A percentile compares a stretch with the other conserved stretches of the same genome.
phyloP scores from a whole-genome alignment of 768 basidiomycete species.

The Naganishia randhawae region DNA sequence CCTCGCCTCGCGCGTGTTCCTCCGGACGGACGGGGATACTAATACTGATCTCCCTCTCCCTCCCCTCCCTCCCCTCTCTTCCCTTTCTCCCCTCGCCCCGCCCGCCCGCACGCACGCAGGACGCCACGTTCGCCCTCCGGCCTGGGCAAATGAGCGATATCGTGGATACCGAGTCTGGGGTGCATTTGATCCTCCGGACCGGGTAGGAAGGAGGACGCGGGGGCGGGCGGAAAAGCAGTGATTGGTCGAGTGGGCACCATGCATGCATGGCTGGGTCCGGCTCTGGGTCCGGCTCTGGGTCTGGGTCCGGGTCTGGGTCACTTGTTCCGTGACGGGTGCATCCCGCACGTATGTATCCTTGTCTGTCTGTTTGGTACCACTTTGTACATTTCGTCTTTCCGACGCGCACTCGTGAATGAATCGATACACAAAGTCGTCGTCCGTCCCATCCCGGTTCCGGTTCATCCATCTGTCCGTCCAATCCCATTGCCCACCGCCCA shows the following conservation, averaged over 20 bases:
- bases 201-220: constrained; percentile 54
- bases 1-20: too few relatives aligned
- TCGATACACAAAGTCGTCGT: not conserved
- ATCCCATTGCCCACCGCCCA: not conserved
- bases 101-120: constrained; percentile 32
- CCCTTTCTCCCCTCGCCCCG: constrained; percentile 44
- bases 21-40: too few relatives aligned
- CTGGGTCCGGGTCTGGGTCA: too few relatives aligned
- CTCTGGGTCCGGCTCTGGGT: too few relatives aligned
- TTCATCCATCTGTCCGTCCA: not conserved
- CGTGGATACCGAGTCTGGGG: constrained; percentile 86
- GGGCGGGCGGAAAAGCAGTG: not conserved
- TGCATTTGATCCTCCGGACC: constrained; percentile 87
- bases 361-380: too few relatives aligned
- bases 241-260: not conserved
- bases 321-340: too few relatives aligned
- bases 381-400: not conserved
- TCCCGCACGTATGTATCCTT: too few relatives aligned
- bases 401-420: not conserved
- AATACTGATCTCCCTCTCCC: too few relatives aligned
- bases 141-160: constrained; percentile 47
- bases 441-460: not conserved
- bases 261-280: too few relatives aligned
- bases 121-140: constrained; percentile 47
- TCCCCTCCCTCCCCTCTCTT: constrained; percentile 46